A percentile compares a stretch with the other conserved stretches of the same genome.
phyloP scores from a whole-genome alignment of 768 basidiomycete genomes.

The Rhizopogon sp. region DNA sequence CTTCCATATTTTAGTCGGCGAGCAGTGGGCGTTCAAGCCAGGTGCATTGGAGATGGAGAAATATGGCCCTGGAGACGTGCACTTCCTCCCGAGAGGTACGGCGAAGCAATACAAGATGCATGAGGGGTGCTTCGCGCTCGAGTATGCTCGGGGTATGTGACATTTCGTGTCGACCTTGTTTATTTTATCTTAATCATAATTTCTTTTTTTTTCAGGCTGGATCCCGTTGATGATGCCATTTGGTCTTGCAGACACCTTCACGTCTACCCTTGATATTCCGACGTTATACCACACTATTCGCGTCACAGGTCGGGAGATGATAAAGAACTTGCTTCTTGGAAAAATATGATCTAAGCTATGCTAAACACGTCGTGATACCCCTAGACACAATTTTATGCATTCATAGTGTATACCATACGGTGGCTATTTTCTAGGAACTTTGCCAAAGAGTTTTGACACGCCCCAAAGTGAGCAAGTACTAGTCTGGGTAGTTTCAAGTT shows the following conservation, averaged over 20 bases:
- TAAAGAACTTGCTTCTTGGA: conserved; percentile 73
- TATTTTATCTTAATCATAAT: neutral
- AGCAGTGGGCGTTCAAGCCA: conserved; percentile 89
- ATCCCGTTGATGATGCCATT: conserved; percentile 97
- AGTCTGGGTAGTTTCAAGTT: too few species aligned
- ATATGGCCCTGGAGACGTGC: conserved; percentile 80
- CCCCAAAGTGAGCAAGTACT: too few species aligned
- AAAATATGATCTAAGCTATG: conserved; percentile 56
- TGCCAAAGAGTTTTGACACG: neutral
- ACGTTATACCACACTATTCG: conserved; percentile 75
- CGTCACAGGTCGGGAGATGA: conserved; percentile 81
- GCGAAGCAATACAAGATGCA: conserved; percentile 99
- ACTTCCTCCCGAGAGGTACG: conserved; percentile 75
- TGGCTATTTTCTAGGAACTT: neutral
- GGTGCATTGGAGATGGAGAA: conserved; percentile 82
- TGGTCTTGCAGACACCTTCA: conserved; percentile 79
- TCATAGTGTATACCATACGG: neutral
- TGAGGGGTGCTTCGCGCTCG: conserved; percentile 91
- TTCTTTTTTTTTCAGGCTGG: conserved; percentile 64
- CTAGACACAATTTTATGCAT: neutral
- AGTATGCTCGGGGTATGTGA: conserved; percentile 82
- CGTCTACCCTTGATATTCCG: conserved; percentile 84
- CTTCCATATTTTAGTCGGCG: conserved; percentile 91
- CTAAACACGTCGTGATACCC: neutral
- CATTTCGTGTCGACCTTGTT: neutral